Evolutionary conservation across 306 rosid species (phyloP), one percentile per base, ranked within the genome.

Genomic region (Hylodesmum podocarpum): DNA sequence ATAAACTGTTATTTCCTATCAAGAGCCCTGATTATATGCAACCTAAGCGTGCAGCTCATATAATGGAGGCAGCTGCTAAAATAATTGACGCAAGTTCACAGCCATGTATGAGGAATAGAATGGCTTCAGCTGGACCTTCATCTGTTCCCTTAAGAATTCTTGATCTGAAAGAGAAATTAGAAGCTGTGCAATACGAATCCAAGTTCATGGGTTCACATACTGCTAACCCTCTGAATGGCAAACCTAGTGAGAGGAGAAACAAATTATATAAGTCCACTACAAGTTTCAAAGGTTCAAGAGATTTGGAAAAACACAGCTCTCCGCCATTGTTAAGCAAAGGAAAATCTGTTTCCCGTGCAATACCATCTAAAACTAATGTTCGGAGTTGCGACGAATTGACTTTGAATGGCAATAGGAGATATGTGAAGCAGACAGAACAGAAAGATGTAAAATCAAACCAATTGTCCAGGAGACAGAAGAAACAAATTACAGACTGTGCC

Each of bases 21-120:
- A 93, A 87, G 78, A 84, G 76, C 77, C 87, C 88, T 44, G 94
- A 87, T 51, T 90, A 83, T 63, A 72, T 84, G 33, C 81, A 80
- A 28, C 72, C 84, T 8, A 89, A 79, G 75, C 77, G 80, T 86
- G 86, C 79, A 3, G 85, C 84, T 65, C 84, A 90, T 49, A 65
- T 89, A 46, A 84, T 93, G 91, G 97, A 90, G 77, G 96, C 91
- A 44, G 94, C 94, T 75, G 82, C 96, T 21, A 93, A 89, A 87
- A 89, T 93, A 67, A 83, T 90, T 68, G 96, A 87, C 73, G 83
- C 88, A 33, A 87, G 86, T 70, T 92, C 96, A 14, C 85, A 70
- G 74, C 77, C 83, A 63, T 73, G 83, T 73, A 66, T 70, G 39
- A 86, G 79, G 85, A 83, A 78, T 70, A 86, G 80, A 80, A 55